Conservation (phyloP, 2,329 filamentous ascomycete genomes). For the Atkinsonella hypoxylon region DNA sequence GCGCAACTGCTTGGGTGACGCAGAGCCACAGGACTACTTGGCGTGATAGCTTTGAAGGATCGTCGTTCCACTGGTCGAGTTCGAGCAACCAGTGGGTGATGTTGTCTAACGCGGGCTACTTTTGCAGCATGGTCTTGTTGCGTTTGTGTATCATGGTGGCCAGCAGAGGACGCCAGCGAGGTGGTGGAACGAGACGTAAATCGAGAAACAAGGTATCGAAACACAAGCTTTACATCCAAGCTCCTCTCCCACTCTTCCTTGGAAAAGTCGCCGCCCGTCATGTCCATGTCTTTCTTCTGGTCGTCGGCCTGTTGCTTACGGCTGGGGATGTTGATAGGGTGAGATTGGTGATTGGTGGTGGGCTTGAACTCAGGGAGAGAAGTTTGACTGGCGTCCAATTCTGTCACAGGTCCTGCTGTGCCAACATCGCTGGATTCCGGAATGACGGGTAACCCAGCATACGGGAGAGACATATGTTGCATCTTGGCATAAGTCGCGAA, state of each 20-base stretch:
- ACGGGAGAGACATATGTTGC: slow-evolving; percentile 55
- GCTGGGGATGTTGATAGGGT: slow-evolving; percentile 25
- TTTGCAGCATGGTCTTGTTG: slow-evolving; percentile 60
- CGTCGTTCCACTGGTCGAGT: slow-evolving; percentile 39
- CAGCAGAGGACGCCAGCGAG: slow-evolving; percentile 29
- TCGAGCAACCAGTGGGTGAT: slow-evolving; percentile 71
- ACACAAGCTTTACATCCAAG: slow-evolving; percentile 82
- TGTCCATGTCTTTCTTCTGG: slow-evolving; percentile 13
- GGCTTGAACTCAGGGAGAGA: slow-evolving; percentile 33
- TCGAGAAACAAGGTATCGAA: slow-evolving; percentile 70
- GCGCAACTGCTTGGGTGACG: slow-evolving; percentile 59
- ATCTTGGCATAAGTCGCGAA: slow-evolving; percentile 70
- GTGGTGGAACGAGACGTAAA: slow-evolving; percentile 45
- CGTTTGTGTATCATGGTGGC: slow-evolving; percentile 36
- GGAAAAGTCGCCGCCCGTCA: slow-evolving; percentile 30
- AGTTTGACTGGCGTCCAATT: slow-evolving; percentile 13
- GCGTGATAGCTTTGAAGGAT: slow-evolving; percentile 42
- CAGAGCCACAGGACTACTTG: slow-evolving; percentile 34
- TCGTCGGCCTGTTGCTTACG: slow-evolving; percentile 13
- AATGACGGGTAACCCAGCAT: slow-evolving; percentile 63
- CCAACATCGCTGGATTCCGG: slow-evolving; percentile 35
- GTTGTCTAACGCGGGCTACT: slow-evolving; percentile 72
- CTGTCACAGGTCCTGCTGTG: slow-evolving; percentile 14
- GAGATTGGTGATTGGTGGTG: slow-evolving; percentile 27
- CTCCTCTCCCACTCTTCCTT: slow-evolving; percentile 91